Conservation (phyloP, 2,329 filamentous ascomycete species). For the Botrytis byssoidea region DNA sequence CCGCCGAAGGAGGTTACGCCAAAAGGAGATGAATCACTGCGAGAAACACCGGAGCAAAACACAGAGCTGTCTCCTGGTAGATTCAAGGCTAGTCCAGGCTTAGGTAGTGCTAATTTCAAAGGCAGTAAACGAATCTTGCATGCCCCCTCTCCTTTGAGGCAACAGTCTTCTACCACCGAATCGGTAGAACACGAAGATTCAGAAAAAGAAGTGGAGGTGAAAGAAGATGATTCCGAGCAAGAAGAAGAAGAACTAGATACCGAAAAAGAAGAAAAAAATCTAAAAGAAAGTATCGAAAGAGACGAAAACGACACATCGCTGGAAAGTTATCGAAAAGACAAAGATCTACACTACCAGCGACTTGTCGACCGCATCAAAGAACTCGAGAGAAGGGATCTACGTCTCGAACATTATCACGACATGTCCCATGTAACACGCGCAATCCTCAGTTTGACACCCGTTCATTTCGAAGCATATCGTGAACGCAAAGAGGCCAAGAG, state of each 20-base stretch:
- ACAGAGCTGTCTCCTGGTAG: background rate
- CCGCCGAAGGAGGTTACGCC: background rate
- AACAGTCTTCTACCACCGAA: background rate
- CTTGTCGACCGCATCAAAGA: background rate
- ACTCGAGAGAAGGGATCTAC: background rate
- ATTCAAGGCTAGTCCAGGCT: background rate
- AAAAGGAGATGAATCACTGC: background rate
- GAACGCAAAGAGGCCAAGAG: constrained; percentile 2
- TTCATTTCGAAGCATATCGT: constrained; percentile 8
- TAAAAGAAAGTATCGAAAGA: constrained; percentile 4
- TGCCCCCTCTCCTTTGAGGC: constrained; percentile 7
- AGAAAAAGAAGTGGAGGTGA: background rate
- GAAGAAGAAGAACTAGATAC: background rate
- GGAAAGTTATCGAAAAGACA: background rate
- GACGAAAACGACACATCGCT: background rate
- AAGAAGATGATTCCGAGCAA: background rate
- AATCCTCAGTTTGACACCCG: constrained; percentile 5
- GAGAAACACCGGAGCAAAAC: background rate
- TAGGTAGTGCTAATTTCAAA: background rate
- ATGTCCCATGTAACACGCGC: background rate
- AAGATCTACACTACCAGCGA: background rate
- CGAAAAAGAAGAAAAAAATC: background rate
- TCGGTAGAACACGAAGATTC: background rate
- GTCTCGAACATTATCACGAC: constrained; percentile 7
- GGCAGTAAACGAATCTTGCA: background rate